These are phyloP conservation scores for Draba incana DNA, from an alignment of 345 rosid species.

Conservation along the genomic window DNA sequence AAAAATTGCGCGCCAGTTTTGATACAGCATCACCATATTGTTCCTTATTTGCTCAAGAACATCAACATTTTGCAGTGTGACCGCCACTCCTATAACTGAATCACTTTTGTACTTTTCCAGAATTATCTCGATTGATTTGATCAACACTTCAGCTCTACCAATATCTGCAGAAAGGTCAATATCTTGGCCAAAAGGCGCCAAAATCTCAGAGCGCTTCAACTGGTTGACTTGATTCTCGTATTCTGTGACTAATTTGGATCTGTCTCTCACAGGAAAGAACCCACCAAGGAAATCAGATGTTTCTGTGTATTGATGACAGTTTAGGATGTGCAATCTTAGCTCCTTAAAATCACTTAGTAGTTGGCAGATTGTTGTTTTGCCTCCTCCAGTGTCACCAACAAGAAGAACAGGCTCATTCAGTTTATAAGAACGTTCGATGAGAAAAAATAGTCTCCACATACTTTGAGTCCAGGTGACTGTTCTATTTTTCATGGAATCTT, in stretches of 20 bases:
- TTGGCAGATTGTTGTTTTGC: conserved; percentile 95
- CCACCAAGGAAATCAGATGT: conserved; percentile 89
- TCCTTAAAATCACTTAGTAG: conserved; percentile 51
- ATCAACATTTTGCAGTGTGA: conserved; percentile 53
- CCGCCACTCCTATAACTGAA: conserved; percentile 39
- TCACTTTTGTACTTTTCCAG: conserved; percentile 52
- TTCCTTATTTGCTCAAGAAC: conserved; percentile 54
- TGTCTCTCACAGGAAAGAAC: conserved; percentile 84
- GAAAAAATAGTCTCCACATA: conserved; percentile 85
- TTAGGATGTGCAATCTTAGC: conserved; percentile 73
- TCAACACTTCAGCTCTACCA: conserved; percentile 58
- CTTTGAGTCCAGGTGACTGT: conserved; percentile 62
- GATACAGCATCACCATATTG: conserved; percentile 61
- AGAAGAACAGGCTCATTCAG: conserved; percentile 94
- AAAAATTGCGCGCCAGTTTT: conserved; percentile 82
- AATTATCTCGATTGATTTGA: conserved; percentile 48
- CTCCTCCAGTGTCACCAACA: conserved; percentile 99
- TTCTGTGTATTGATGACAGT: conserved; percentile 95
- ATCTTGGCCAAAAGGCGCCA: conserved; percentile 39
- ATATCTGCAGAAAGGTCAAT: conserved; percentile 64
- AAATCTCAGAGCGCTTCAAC: conserved; percentile 59
- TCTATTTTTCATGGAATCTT: too few relatives aligned
- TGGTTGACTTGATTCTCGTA: conserved; percentile 57
- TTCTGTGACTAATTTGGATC: conserved; percentile 67
- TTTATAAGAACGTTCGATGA: conserved; percentile 74